These are phyloP conservation scores for Tuber umbilicatum DNA, from an alignment of 495 filamentous ascomycete species.

Conservation along the genomic window DNA sequence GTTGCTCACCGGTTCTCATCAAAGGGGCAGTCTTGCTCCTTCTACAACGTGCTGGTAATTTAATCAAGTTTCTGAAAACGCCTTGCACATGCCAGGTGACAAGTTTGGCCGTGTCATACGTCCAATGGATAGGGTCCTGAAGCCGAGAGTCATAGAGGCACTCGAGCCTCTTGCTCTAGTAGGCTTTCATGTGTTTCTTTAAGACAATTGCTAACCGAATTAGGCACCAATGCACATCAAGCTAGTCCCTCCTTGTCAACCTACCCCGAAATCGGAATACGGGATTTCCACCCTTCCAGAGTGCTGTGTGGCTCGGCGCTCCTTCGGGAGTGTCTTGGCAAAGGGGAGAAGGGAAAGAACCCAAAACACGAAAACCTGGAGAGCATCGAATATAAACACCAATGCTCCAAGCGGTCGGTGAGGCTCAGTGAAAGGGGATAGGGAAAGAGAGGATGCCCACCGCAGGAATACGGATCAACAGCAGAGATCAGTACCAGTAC, in stretches of 20 bases:
- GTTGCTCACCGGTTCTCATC: too few species aligned
- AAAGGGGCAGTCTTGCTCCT: too few species aligned
- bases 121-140: not conserved
- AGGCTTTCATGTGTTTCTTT: not conserved
- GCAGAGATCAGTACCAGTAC: not conserved
- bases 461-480: not conserved
- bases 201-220: not conserved
- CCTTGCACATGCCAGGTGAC: too few species aligned
- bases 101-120: too few species aligned
- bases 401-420: not conserved
- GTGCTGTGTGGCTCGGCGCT: not conserved
- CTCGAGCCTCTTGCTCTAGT: too few species aligned
- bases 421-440: not conserved
- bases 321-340: not conserved
- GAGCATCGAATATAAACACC: not conserved
- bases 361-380: not conserved
- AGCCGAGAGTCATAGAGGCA: not conserved
- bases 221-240: not conserved
- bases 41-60: too few species aligned
- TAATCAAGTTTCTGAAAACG: too few species aligned
- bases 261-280: not conserved
- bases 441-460: not conserved
- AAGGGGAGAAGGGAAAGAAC: not conserved
- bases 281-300: not conserved
- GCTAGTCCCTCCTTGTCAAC: not conserved